phyloP scores from a whole-genome alignment of 2,329 filamentous ascomycete species.

The Leptosphaerulina australis region DNA sequence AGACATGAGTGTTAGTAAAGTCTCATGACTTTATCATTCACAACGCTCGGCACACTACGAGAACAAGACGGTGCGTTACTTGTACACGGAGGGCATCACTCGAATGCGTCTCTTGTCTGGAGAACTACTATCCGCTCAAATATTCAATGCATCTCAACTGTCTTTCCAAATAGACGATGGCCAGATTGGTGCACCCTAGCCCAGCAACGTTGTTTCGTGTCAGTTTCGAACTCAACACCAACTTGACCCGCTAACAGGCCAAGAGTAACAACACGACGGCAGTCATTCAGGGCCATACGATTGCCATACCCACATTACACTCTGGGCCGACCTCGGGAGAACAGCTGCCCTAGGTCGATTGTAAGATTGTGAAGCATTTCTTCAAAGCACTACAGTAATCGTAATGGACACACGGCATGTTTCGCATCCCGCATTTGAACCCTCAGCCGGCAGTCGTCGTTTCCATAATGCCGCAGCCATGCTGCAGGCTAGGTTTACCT shows the following conservation, averaged over 20 bases:
- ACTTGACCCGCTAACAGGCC: neutral
- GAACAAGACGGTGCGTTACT: neutral
- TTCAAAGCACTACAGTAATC: constrained; percentile 8
- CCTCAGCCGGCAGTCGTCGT: constrained; percentile 17
- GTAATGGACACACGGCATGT: constrained; percentile 14
- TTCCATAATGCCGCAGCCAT: constrained; percentile 30
- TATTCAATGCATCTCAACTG: neutral
- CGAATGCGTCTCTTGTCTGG: neutral
- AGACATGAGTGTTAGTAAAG: no score
- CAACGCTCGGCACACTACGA: neutral
- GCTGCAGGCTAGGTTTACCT: constrained; percentile 25
- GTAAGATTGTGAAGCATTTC: neutral
- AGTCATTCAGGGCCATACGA: neutral
- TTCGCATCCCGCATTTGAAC: constrained; percentile 22
- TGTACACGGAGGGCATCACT: neutral
- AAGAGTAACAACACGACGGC: neutral
- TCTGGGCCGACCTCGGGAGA: neutral
- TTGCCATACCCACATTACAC: no score
- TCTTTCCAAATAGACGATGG: neutral
- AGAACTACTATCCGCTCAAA: neutral
- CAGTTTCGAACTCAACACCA: constrained; percentile 15
- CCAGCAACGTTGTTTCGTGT: constrained; percentile 12
- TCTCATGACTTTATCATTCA: neutral
- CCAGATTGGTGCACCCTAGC: constrained; percentile 5
- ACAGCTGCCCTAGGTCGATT: neutral